These are phyloP conservation scores for Antitrichia curtipendula DNA, from an alignment of 225 moss, liverwort and hornwort genomes.

Conservation along the genomic window DNA sequence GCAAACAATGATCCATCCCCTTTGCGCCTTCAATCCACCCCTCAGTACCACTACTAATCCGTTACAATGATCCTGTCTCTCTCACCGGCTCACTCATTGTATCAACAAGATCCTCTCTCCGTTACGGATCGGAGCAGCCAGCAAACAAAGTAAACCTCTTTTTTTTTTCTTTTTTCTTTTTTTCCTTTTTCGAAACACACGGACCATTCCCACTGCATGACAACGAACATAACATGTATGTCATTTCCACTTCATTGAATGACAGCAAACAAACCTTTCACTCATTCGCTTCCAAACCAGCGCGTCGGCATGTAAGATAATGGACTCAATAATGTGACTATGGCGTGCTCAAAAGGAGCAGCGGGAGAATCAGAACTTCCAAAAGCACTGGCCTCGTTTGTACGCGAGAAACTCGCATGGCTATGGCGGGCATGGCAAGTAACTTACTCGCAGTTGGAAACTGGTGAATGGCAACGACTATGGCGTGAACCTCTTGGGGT, in stretches of 20 bases:
- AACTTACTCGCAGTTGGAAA: too few species aligned
- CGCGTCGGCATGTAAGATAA: neutral
- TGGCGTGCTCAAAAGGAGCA: neutral
- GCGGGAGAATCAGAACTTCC: neutral
- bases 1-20: neutral
- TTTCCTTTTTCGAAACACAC: too few species aligned
- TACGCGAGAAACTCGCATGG: neutral
- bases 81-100: neutral
- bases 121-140: neutral
- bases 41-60: too few species aligned
- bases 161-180: too few species aligned
- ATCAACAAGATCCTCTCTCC: neutral
- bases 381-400: neutral
- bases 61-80: neutral
- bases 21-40: neutral
- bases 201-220: too few species aligned
- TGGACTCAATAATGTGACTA: neutral
- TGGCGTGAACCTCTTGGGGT: neutral
- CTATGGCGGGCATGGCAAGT: too few species aligned
- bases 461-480: too few species aligned
- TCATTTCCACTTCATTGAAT: too few species aligned
- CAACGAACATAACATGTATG: too few species aligned
- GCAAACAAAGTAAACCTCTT: neutral
- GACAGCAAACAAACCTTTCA: too few species aligned
- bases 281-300: neutral